Conservation (phyloP, 306 rosid genomes). For the Hippophae tibetana region DNA sequence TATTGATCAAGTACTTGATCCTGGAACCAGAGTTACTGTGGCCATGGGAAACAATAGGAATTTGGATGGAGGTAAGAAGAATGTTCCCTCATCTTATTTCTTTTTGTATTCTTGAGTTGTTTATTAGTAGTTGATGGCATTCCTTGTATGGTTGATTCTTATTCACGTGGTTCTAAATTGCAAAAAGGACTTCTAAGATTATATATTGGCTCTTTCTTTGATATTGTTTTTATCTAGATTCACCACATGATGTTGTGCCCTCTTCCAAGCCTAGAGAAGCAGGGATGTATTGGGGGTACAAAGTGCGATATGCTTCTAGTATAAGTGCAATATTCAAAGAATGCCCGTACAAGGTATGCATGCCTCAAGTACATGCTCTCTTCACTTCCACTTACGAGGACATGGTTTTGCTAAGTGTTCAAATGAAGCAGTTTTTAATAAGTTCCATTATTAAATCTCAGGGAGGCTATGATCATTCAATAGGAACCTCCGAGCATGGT, state of each 20-base stretch:
- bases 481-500: constrained; percentile 98
- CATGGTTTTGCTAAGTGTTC: constrained; percentile 8
- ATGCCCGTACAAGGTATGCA: constrained; percentile 53
- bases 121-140: neutral
- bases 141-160: neutral
- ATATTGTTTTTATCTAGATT: constrained; percentile 37
- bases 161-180: neutral
- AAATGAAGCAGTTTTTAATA: constrained; percentile 7
- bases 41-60: constrained; percentile 89
- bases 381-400: neutral
- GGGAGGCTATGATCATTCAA: constrained; percentile 88
- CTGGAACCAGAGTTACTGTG: constrained; percentile 79
- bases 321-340: constrained; percentile 55
- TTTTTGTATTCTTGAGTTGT: constrained; percentile 14
- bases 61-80: constrained; percentile 52
- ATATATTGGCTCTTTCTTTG: neutral
- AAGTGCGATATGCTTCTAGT: constrained; percentile 82
- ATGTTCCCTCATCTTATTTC: constrained; percentile 2
- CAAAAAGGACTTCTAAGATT: neutral
- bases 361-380: constrained; percentile 6
- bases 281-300: constrained; percentile 89
- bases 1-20: constrained; percentile 71
- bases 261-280: constrained; percentile 69
- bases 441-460: constrained; percentile 24
- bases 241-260: constrained; percentile 49